Evolutionary conservation across 257 asterid species (phyloP), one percentile per base, ranked within the genome.

Genomic region (Nicotiana paniculata): DNA sequence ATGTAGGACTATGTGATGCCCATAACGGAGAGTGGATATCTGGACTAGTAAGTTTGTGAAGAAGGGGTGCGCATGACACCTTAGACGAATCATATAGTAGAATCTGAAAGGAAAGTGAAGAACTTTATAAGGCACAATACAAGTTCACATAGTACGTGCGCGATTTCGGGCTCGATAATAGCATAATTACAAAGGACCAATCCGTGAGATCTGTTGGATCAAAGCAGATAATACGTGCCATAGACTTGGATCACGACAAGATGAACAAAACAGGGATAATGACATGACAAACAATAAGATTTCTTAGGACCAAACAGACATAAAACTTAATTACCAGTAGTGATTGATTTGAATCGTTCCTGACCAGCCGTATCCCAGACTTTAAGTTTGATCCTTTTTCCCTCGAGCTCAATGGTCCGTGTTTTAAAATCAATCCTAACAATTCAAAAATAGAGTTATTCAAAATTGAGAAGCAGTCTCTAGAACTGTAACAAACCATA

Each of bases 351-450:
- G 58, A 82, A 82, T 65, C 85, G 81, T 63, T 65, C 85, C 64
- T 82, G 85, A 62, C 85, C 85, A 51, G 85, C 85, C 6, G 85
- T 82, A 76, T 82, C 85, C 85, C 85, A 76, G 32, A 82, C 76
- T 82, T 82, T 66, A 37, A 82, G 82, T 76, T 75, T 82, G 77
- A 82, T 82, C 55, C 85, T 53, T 66, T 76, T 82, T 1, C 77
- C 77, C 10, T 68, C 32, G 18, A 68, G 77, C 32, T 68, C 55
- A 37, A 68, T 37, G 77, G 77, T 68, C 55, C 77, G 55, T 37
- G 39, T 68, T 68, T 68, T 68, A 37, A 68, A 68, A 68, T 68
- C 77, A 1, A 68, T 68, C 54, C 77, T 68, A 17, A 9, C 32
- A 37, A 9, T 16, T 35, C 39, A n/a, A 53, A 16, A 33, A 67